Base-by-base conservation (phyloP, 768 basidiomycete species). In the Leccinum variicolor region DNA sequence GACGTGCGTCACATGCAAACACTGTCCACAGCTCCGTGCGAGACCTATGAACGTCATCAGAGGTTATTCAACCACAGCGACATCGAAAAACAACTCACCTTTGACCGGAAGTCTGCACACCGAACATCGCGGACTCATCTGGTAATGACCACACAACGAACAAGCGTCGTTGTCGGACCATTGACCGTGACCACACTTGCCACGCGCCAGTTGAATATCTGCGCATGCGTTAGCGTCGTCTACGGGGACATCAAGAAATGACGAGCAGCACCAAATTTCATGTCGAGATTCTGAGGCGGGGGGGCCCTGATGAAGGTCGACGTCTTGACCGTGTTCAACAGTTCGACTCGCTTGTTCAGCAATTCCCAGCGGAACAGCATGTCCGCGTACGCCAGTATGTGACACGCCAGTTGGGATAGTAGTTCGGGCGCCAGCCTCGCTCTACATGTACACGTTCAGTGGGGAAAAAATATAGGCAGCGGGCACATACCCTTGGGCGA, bases 71-170 rank as follows among this genome's bases (percentile, higher is more conserved):
- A 47, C 7, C 13, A 21, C 43, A 52, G 34, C n/a, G 29, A 23
- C 2, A 52, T 53, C 3, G 3, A 1, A 19, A 3, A 28, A 34
- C 6, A 1, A 68, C 77, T 10, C 60, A 84, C 91, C 89, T 79
- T 84, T 88, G 56, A 87, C 84, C 6, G 89, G 86, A 29, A 92
- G 79, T 50, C 89, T 80, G 68, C 91, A 92, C 17, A 92, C 79
- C 0, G 88, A 82, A 66, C 91, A 93, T 6, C 71, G 72, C 2
- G 84, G 75, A 68, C 77, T 78, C 5, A 72, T 74, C 45, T 73
- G 77, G n/a, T 74, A 71, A 9, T 71, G 73, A 54, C 72, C 74
- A 58, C 81, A 84, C 28, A 71, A 66, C 25, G 71, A 64, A 65
- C 84, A 89, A 2, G 70, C 61, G 36, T 66, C 73, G 14, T 67